Base-by-base conservation (phyloP, 2,329 filamentous ascomycete species). In the Apiospora marii region DNA sequence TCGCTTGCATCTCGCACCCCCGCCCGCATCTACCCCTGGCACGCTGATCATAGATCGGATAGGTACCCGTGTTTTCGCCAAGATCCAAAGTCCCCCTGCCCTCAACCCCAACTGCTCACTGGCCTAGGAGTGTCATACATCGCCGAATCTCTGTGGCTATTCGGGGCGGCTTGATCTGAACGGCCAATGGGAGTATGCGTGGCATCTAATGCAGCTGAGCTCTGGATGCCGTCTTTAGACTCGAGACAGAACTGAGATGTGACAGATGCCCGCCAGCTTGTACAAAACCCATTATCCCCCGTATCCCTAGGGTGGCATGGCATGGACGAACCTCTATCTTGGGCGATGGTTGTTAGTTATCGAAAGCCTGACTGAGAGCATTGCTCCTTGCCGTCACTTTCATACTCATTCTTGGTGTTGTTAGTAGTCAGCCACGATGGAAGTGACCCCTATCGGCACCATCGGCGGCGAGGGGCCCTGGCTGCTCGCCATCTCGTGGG, bases 401-500 rank as follows among this genome's bases (percentile, higher is more conserved):
- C 16, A 2, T 58, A 4, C 7, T 34, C 27, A 7, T 30, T 19
- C 27, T 5, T 7, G 51, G 16, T 14, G 27, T 14, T 14, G 51
- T 13, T 34, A 7, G 24, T 41, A 16, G 34, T 12, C 67, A 30
- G 41, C 5, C 12, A 58, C 27, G 30, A 16, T 68, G 46, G 43
- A 16, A 5, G 37, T 48, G 22, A 49, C 70, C 43, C 14, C 61
- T 19, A 71, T 71, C n/a, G 61, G 43, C 41, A 67, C 43, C 10
- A 71, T 71, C 13, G 70, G 70, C 37, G 70, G 70, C 14, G 70
- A 71, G 16, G 70, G 43, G 2, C 43, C 22, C 30, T 67, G 58
- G 61, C 43, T 71, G 43, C 58, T 71, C 10, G 70, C 53, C 16
- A 34, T 71, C 13, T 67, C 61, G 46, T 71, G 70, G 70, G 58